Percentiles rank a stretch among this genome's conserved stretches.
Evolutionary conservation across 768 basidiomycete species (phyloP).

Genomic region (Agrocybe pediades): DNA sequence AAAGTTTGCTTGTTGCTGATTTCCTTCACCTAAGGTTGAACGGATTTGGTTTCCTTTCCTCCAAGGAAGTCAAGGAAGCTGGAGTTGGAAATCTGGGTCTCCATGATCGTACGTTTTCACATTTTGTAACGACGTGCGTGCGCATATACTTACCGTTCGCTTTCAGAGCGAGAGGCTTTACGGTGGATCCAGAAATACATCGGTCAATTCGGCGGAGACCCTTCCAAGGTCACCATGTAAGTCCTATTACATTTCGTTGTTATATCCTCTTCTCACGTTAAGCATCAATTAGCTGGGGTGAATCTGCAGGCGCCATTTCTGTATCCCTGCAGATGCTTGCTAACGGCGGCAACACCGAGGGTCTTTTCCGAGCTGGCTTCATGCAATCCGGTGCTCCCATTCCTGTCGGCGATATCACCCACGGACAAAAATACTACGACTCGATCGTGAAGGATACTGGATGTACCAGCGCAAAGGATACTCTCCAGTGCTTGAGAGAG

Average conservation of each 20-base stretch:
- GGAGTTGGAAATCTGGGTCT: too few species aligned
- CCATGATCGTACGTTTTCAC: conserved; percentile 50
- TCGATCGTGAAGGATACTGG: conserved; percentile 35
- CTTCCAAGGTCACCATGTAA: conserved; percentile 57
- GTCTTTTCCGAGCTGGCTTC: conserved; percentile 49
- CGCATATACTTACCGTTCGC: neutral
- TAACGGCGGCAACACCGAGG: conserved; percentile 44
- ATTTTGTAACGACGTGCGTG: neutral
- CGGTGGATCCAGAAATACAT: conserved; percentile 72
- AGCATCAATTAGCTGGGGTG: conserved; percentile 32
- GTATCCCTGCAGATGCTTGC: conserved; percentile 52
- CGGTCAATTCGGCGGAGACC: conserved; percentile 64
- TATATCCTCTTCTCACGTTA: neutral
- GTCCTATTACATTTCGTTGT: neutral
- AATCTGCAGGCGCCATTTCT: conserved; percentile 54
- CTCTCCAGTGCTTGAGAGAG: conserved; percentile 41
- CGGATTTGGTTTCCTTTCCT: conserved; percentile 55
- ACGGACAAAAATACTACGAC: conserved; percentile 47
- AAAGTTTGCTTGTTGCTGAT: neutral
- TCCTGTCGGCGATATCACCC: conserved; percentile 41
- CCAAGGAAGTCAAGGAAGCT: conserved; percentile 51
- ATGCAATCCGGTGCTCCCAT: conserved; percentile 47
- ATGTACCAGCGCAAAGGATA: conserved; percentile 33
- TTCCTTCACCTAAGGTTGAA: neutral
- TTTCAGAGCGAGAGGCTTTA: conserved; percentile 55